Base-by-base conservation (phyloP, 805 yeast species). In the Pichia cephalocereana region DNA sequence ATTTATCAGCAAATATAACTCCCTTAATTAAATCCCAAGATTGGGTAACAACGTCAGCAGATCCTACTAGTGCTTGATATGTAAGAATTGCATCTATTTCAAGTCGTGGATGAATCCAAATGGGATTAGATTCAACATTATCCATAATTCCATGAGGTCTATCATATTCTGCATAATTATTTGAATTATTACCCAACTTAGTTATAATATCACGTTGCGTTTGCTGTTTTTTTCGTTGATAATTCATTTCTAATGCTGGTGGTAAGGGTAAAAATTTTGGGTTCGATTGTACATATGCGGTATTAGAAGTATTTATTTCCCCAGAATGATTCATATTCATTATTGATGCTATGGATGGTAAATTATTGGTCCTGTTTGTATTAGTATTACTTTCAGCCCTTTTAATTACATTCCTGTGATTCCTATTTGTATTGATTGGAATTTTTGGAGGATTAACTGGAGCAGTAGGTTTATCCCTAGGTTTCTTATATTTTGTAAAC, bases 81-180 rank as follows among this genome's bases (percentile, higher is more conserved):
- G 70, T 66, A 38, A 62, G 44, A 26, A 56, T 41, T 4, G 69
- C 69, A 48, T 62, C 64, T 27, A 56, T 52, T 32, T 56, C 56
- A 45, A 67, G 48, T 26, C 63, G 53, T 18, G 66, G 64, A 48
- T 65, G 68, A 27, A 67, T 60, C 70, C 70, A 67, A 14, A 66
- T 51, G 38, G 59, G 50, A 41, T 60, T 54, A 3, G 65, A 60
- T n/a, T 56, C 31, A 34, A 57, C 44, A 23, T 48, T 23, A 23
- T 23, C 26, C 7, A 23, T 23, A 5, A 23, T 23, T 23, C 26
- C 6, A 23, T 23, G 7, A 4, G 26, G 4, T 23, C 26, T 5
- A 23, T 6, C 7, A 23, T 23, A 23, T 23, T 23, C 26, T 23
- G 5, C 6, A 23, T 23, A 23, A 23, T 23, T 23, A 23, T 23